Base-by-base conservation (phyloP, 495 filamentous ascomycete species). In the Penicillium flavigenum region DNA sequence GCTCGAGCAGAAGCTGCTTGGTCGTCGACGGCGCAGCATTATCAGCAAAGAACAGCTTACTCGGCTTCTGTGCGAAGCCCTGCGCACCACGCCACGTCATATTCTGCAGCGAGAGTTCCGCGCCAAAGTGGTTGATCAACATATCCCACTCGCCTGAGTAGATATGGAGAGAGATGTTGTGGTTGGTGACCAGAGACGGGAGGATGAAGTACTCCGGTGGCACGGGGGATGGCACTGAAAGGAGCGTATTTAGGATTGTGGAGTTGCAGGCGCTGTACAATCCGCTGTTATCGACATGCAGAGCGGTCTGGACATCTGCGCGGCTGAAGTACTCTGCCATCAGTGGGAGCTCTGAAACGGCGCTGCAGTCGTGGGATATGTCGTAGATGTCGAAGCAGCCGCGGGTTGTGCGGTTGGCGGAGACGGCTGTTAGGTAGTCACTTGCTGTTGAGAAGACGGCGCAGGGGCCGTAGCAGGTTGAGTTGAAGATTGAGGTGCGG, bases 141-240 rank as follows among this genome's bases (percentile, higher is more conserved):
- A 77, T 66, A 58, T 78, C 75, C 62, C 67, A 61, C 39, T 77
- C 70, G 17, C 75, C 75, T 24, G 65, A 66, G 51, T 73, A 78
- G 36, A 78, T 43, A 52, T 77, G 72, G 12, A 78, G 59, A 12
- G 66, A 64, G 55, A 76, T 51, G 16, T 72, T 76, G 45, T 73
- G 53, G 11, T 57, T 50, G 0, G 64, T 75, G 20, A 78, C 49
- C 42, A 78, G 57, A 8, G 45, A 45, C 1, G 72, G 75, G 19
- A 77, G 62, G 19, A 79, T 50, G 7, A 31, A 29, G 55, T 77
- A 76, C 11, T 64, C 70, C 1, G 71, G 71, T 5, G 70, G 63
- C 1, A 58, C 50, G 14, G 58, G 57, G 1, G 61, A 54, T 3
- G 59, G 54, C 9, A 31, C 59, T 20, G 63, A 55, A 3, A 70